These are phyloP conservation scores for Coemansia sp. DNA, from an alignment of 192 early-diverging fungal species.

Conservation along the genomic window DNA sequence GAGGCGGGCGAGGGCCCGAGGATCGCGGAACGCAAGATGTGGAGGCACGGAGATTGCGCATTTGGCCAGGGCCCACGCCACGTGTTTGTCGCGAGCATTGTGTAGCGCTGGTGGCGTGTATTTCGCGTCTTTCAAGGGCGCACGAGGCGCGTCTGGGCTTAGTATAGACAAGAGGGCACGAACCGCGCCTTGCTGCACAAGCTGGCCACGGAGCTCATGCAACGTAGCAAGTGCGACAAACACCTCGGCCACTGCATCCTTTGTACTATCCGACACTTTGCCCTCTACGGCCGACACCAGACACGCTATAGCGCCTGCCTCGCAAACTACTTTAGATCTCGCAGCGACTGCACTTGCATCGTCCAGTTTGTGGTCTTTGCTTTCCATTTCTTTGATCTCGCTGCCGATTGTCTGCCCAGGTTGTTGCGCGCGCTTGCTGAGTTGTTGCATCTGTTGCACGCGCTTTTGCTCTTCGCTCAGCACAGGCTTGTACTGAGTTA, in stretches of 20 bases:
- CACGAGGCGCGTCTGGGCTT: conserved; percentile 30
- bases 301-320: conserved; percentile 48
- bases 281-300: conserved; percentile 46
- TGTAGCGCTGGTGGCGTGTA: conserved; percentile 33
- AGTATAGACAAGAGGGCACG: conserved; percentile 57
- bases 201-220: conserved; percentile 62
- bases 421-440: conserved; percentile 27
- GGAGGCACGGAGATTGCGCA: conserved; percentile 92
- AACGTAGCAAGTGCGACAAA: conserved; percentile 73
- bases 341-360: conserved; percentile 20
- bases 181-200: conserved; percentile 83
- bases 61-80: conserved; percentile 86
- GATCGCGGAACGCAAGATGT: conserved; percentile 75
- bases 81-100: conserved; percentile 47
- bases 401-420: conserved; percentile 7
- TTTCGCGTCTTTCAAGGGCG: conserved; percentile 10
- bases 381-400: conserved; percentile 14
- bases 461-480: conserved; percentile 80
- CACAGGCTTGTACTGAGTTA: conserved; percentile 67
- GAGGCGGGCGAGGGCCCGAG: conserved; percentile 68
- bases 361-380: background rate
- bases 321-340: conserved; percentile 59
- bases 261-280: conserved; percentile 58
- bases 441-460: conserved; percentile 69
- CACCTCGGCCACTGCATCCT: conserved; percentile 64